Evolutionary conservation across 257 asterid species (phyloP), one percentile per base, ranked within the genome.

Genomic region (Oldenlandia corymbosa): DNA sequence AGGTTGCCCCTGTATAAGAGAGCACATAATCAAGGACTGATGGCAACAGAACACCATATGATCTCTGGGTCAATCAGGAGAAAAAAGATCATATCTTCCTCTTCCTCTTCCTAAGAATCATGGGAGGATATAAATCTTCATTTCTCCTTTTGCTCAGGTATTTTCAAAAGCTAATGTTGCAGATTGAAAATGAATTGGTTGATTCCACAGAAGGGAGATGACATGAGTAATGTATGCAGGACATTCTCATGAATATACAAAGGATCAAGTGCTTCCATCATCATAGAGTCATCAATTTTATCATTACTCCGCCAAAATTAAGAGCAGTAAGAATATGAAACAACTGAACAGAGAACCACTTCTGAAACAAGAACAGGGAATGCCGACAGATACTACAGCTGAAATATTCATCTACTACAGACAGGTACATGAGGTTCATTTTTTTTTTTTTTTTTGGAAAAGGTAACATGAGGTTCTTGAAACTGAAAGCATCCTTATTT

Each of bases 1-100:
- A 23, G 93, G 68, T 26, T 70, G 84, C 17, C 88, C 93, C 93
- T 82, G 84, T 78, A 73, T 76, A 59, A 11, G 28, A 66, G 47
- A 70, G 59, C 41, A 56, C 18, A 10, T 4, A 28, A 20, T 54
- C 31, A 54, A 10, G 41, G 30, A 9, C 11, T 41, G 20, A n/a
- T 6, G 27, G 39, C 32, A 48, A 48, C 31, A 49, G 21, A 34
- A 18, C 17, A 24, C 18, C 18, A 0, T 34, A 7, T 18, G 12
- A 30, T 28, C 28, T 18, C 20, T 17, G 17, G 30, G 42, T 16
- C 3, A 14, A 28, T 18, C 28, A 65, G 17, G 4, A 60, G 3
- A 2, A 26, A 7, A n/a, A 7, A 37, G 3, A 50, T 1, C 31
- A 14, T 2, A 37, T n/a, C 24, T 39, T 50, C 10, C 32, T 50